Percentiles rank a stretch among this genome's conserved stretches.
Evolutionary conservation across 2,329 filamentous ascomycete genomes (phyloP).

Genomic region (Berkeleyomyces rouxiae): DNA sequence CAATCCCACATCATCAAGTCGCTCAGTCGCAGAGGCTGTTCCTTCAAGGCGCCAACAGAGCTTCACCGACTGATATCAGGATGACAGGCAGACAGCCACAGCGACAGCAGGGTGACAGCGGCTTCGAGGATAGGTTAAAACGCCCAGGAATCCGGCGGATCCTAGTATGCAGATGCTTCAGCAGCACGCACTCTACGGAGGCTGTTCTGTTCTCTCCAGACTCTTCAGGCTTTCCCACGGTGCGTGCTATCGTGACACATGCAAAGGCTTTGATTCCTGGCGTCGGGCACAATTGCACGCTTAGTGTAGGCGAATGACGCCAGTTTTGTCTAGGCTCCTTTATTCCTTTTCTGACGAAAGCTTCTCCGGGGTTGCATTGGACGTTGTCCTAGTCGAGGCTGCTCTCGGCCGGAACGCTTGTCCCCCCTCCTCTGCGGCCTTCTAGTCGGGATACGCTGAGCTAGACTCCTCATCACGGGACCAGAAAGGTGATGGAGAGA

Average conservation of each 20-base stretch:
- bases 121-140: too few relatives aligned
- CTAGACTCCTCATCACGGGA: neutral
- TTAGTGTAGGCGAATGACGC: conserved; percentile 22
- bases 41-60: neutral
- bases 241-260: neutral
- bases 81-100: neutral
- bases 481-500: neutral
- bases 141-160: neutral
- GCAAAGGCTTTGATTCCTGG: conserved; percentile 5
- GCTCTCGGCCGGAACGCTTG: neutral
- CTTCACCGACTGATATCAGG: neutral
- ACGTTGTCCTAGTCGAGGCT: neutral
- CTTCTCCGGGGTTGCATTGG: neutral
- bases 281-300: conserved; percentile 14
- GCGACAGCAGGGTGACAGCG: neutral
- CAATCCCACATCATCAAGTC: neutral
- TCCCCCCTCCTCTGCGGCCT: neutral
- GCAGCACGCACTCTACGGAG: neutral
- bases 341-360: neutral
- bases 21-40: neutral
- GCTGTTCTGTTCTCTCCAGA: neutral
- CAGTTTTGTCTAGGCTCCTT: neutral
- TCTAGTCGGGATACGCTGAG: neutral
- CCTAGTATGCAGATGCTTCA: neutral
- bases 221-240: neutral